Evolutionary conservation across 1,284 basidiomycete species (phyloP), one percentile per base, ranked within the genome.

Genomic region (Pascua sp.): DNA sequence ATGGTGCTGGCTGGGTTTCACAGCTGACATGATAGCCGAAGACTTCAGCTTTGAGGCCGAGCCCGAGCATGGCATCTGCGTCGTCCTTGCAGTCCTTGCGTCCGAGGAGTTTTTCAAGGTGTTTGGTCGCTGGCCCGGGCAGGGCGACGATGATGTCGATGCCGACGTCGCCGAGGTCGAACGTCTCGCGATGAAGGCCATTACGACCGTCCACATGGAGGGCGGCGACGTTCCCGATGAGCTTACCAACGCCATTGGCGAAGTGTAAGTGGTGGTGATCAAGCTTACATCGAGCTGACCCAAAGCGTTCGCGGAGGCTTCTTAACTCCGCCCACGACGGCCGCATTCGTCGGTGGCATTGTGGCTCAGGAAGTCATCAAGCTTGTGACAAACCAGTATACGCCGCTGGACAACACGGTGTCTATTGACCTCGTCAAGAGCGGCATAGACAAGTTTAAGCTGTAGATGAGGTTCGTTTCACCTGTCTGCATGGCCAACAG

Each of bases 351-450:
- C 2, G 96, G 96, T 13, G 96, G 95, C 0, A 77, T 98, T 16
- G 89, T 94, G 32, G 92, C 92, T n/a, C 96, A 98, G 68, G 96
- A 98, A 77, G 86, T 87, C 8, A 98, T 98, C 83, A 98, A 99
- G 82, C 83, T 98, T 76, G 88, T 97, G 67, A 98, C 95, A 60
- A 87, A 86, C 70, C 96, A 98, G 78, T 99, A 99, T 75, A 82
- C 92, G 17, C 95, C 95, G 2, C 83, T 96, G 56, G 86, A 89
- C 67, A 91, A 92, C 17, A 88, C 87, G 60, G 91, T 89, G 64
- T 81, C 92, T 32, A 81, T 95, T 53, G 93, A 98, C 78, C 82
- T 97, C 59, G 84, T 98, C 50, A 72, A 75, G 61, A 72, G 72
- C 42, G 61, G 66, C 42, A 65, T 73, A 16, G 68, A 69, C 39